Evolutionary conservation across 805 yeast genomes (phyloP).

Genomic region (Wickerhamiella alocasiicola): DNA sequence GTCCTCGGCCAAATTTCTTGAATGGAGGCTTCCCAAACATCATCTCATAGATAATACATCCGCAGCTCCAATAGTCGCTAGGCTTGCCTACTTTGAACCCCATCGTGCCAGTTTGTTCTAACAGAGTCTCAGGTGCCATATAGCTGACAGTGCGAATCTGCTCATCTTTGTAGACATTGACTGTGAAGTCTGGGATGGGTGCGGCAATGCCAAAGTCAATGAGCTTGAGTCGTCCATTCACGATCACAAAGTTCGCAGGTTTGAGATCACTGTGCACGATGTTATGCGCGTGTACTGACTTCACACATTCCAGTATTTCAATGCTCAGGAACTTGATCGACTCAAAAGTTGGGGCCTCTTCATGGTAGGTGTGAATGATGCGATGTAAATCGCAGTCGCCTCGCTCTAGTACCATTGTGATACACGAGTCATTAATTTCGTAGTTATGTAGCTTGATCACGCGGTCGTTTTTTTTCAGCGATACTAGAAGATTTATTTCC

Average conservation of each 20-base stretch:
- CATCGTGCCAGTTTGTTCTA: slow-evolving; percentile 39
- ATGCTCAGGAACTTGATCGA: slow-evolving; percentile 69
- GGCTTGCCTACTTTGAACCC: slow-evolving; percentile 79
- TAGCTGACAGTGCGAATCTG: slow-evolving; percentile 93
- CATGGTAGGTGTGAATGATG: slow-evolving; percentile 51
- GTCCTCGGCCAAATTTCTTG: slow-evolving; percentile 30
- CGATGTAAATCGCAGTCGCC: slow-evolving; percentile 85
- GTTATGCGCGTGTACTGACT: slow-evolving; percentile 76
- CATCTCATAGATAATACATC: slow-evolving; percentile 92
- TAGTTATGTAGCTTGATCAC: slow-evolving; percentile 70
- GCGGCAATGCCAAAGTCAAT: slow-evolving; percentile 85
- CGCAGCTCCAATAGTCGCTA: slow-evolving; percentile 96
- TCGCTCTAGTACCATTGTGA: slow-evolving; percentile 79
- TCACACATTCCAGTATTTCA: slow-evolving; percentile 70
- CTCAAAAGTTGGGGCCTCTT: slow-evolving; percentile 47
- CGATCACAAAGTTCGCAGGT: slow-evolving; percentile 43
- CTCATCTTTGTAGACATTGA: slow-evolving; percentile 74
- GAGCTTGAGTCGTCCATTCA: slow-evolving; percentile 67
- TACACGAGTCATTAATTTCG: slow-evolving; percentile 48
- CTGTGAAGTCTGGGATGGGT: slow-evolving; percentile 83
- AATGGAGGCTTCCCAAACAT: slow-evolving; percentile 88
- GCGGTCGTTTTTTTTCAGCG: slow-evolving; percentile 46
- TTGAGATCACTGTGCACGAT: slow-evolving; percentile 74
- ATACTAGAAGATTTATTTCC: slow-evolving; percentile 63
- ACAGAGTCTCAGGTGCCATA: slow-evolving; percentile 91